Base-by-base conservation (phyloP, 345 rosid species). In the Dipteronia dyeriana region DNA sequence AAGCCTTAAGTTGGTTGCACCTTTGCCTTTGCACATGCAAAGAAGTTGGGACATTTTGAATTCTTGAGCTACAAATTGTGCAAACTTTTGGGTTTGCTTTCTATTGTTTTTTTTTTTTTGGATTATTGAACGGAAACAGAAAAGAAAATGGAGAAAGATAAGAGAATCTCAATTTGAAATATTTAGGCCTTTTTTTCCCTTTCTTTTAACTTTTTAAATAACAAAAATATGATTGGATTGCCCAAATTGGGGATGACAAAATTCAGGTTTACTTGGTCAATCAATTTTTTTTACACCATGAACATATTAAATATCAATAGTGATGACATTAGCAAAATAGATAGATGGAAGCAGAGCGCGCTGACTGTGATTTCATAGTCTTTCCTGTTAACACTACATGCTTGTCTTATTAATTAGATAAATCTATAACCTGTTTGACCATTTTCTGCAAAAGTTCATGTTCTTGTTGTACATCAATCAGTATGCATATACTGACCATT, bases 11-110 rank as follows among this genome's bases (percentile, higher is more conserved):
- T 84, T 96, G 73, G 90, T 83, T 71, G 95, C 98, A 79, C 92
- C 97, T 0, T 82, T 96, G 87, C 97, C 99, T 86, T 43, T 86
- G 23, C 91, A 90, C 84, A 92, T 96, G 99, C 89, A 88, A 80
- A 88, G 79, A 75, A 94, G 98, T 78, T 85, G 91, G 82, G 88
- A 89, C 75, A 53, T 86, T 54, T 81, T 93, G 83, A 88, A 83
- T 65, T 81, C 87, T 78, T 78, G 63, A 74, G 73, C 60, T 25
- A 49, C 49, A 39, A 39, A 23, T 26, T 19, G 0, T 6, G n/a
- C 6, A 11, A 31, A 31, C n/a, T 51, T 64, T 22, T 49, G 17
- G 31, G 9, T 31, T 29, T 64, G 7, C n/a, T 64, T 9, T 14
- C 8, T 57, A 20, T 64, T 64, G n/a, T 14, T 31, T 64, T 64